Base-by-base conservation (phyloP, 2,329 filamentous ascomycete genomes). In the Colletotrichum horii region DNA sequence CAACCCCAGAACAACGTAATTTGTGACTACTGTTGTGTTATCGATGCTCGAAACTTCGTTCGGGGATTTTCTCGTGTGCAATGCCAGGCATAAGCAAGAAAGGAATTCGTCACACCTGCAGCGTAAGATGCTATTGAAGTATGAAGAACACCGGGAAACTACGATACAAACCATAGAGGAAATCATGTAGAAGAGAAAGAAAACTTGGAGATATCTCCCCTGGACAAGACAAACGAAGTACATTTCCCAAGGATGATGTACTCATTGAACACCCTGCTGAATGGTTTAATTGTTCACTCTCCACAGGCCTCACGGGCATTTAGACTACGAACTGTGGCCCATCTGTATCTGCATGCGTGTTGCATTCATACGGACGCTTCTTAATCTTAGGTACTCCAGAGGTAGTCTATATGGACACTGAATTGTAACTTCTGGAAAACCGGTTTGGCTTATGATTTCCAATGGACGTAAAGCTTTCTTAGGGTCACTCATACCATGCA, bases 101-200 rank as follows among this genome's bases (percentile, higher is more conserved):
- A 14, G 43, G 0, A 22, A 48, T 8, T 12, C 0, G 11, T 48
- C n/a, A 22, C 4, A 0, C 4, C 5, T 22, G 43, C 0, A 4
- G 14, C 43, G 2, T 48, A 0, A 12, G 11, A 22, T 48, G 1
- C 6, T 12, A 22, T 11, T 14, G 43, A 48, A 22, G 19, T 48
- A 48, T 22, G 19, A 22, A 48, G 12, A n/a, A 22, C 11, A 7
- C 3, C 12, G 19, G 3, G 22, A 48, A 43, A 2, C 11, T n/a
- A 19, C n/a, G 43, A 22, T 12, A 48, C 43, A 48, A 2, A 22
- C 0, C 43, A n/a, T 9, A 48, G 22, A 22, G 43, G 11, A 48
- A n/a, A 1, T 12, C 19, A 48, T 22, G 6, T 22, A 12, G n/a
- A 11, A 3, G 43, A 3, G 30, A 7, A 48, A 48, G 43, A 48